phyloP scores from a whole-genome alignment of 2,329 filamentous ascomycete genomes.

The Hirsutella rhossiliensis region DNA sequence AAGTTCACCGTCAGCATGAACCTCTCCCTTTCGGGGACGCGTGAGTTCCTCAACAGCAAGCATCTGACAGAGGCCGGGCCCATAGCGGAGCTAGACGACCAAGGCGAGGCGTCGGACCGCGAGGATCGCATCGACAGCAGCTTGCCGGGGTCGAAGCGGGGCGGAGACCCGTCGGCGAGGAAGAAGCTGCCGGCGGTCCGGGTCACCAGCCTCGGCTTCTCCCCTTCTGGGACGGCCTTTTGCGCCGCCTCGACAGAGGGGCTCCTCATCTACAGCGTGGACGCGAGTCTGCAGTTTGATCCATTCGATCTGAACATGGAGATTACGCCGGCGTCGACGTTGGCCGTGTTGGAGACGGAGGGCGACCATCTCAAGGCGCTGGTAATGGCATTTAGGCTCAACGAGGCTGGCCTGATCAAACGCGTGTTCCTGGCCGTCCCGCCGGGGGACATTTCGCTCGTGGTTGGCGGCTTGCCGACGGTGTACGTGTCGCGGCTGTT shows the following conservation, averaged over 20 bases:
- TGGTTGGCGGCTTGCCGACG: constrained; percentile 66
- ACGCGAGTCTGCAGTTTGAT: constrained; percentile 76
- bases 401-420: constrained; percentile 70
- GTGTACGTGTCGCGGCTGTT: constrained; percentile 81
- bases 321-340: constrained; percentile 77
- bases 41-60: constrained; percentile 92
- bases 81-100: constrained; percentile 70
- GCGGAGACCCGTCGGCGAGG: constrained; percentile 67
- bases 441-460: constrained; percentile 58
- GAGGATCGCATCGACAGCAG: constrained; percentile 71
- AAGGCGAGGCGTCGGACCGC: constrained; percentile 77
- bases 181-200: constrained; percentile 71
- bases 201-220: constrained; percentile 75
- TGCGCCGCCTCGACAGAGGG: constrained; percentile 94
- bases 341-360: constrained; percentile 53
- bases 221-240: constrained; percentile 79
- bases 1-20: constrained; percentile 96
- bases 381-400: constrained; percentile 94
- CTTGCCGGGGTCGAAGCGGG: constrained; percentile 77
- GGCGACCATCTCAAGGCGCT: constrained; percentile 82
- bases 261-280: constrained; percentile 83
- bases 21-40: constrained; percentile 87
- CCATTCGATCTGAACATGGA: constrained; percentile 93
- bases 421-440: constrained; percentile 80
- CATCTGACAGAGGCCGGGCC: constrained; percentile 85